Base-by-base conservation (phyloP, 176 grass and related monocot species). In the Avena sativa region DNA sequence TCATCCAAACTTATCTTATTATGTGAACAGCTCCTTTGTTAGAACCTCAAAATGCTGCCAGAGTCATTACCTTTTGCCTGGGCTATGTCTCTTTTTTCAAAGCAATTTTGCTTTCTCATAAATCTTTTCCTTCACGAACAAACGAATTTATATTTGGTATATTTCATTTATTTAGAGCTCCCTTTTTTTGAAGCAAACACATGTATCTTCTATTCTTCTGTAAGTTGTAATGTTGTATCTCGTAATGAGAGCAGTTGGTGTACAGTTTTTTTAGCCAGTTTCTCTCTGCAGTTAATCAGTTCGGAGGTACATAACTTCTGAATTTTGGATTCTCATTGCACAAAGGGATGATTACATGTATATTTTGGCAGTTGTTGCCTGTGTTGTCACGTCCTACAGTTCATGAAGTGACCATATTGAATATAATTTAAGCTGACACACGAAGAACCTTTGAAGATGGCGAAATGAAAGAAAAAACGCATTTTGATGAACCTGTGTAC, bases 271-370 rank as follows among this genome's bases (percentile, higher is more conserved):
- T 55, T 80, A 50, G 38, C 49, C 13, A 75, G 12, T 21, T 75
- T 76, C 11, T 79, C 44, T 74, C 16, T 83, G 65, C 66, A 19
- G 25, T 65, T 90, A 66, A 57, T 59, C 73, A 66, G 32, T 26
- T 79, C 5, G 32, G 68, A 53, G 36, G 48, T 30, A 40, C 70
- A 74, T 67, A 62, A 28, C 34, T 83, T 86, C 1, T 26, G 48
- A 51, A 79, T 67, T 48, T 88, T 85, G 34, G 8, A n/a, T 66
- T 87, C 30, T 30, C 21, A 65, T 16, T 13, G 30, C 74, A 84
- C 34, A 6, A 49, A 28, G 20, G 58, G 58, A 50, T 49, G 47
- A 28, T 15, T 49, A n/a, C 28, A 43, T 84, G 56, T 81, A 67
- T 51, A 26, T 87, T 59, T 87, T 76, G 58, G 38, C 12, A 76